A percentile compares a stretch with the other conserved stretches of the same genome.
Conservation (phyloP, 768 basidiomycete genomes). For the Psilocybe subaeruginosa region DNA sequence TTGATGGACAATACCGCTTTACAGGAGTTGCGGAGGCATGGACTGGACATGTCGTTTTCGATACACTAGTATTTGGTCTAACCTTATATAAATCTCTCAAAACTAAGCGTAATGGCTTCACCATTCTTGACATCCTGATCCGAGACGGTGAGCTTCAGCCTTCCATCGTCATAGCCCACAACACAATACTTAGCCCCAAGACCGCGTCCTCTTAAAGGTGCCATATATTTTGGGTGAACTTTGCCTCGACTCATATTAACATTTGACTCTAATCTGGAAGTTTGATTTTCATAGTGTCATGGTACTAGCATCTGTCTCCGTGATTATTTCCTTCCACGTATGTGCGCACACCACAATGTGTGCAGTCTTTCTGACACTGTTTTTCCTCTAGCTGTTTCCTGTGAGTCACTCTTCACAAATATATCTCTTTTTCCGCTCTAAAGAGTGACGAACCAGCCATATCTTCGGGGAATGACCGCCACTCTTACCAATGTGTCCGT, state of each 20-base stretch:
- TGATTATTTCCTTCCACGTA: conserved; percentile 1
- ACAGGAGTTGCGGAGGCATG: not conserved
- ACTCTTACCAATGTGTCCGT: conserved; percentile 2
- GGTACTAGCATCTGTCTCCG: conserved; percentile 1
- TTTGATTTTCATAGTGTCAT: not conserved
- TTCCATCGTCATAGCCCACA: not conserved
- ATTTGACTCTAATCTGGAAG: too few species aligned
- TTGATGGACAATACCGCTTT: not conserved
- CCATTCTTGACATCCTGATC: not conserved
- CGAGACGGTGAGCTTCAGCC: not conserved
- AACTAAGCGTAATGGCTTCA: not conserved
- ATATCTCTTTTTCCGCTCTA: not conserved
- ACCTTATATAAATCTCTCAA: not conserved
- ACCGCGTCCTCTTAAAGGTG: not conserved
- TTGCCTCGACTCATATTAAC: too few species aligned
- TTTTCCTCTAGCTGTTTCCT: not conserved
- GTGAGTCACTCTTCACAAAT: not conserved
- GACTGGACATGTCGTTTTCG: not conserved
- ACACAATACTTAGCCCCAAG: too few species aligned
- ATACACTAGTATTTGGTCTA: not conserved
- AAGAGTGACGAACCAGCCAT: not conserved
- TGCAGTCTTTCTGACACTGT: not conserved
- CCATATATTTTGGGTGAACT: conserved; percentile 6
- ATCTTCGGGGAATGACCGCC: not conserved
- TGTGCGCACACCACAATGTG: not conserved